A percentile compares a stretch with the other conserved stretches of the same genome.
Evolutionary conservation across 2,329 filamentous ascomycete genomes (phyloP).

Genomic region (Penicillium psychrosexuale): DNA sequence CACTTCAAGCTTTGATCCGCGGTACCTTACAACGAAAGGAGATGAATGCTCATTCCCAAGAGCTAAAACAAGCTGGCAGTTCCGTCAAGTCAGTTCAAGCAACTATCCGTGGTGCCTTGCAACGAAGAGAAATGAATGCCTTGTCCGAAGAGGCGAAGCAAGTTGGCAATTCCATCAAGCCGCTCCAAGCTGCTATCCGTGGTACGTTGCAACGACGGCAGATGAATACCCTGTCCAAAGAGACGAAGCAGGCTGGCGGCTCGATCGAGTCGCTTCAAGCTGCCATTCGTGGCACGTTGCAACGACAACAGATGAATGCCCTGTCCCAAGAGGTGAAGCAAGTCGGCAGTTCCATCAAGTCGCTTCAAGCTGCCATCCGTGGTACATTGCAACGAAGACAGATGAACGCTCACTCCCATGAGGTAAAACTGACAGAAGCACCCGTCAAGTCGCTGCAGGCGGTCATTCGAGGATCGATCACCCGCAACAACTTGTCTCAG

Average conservation of each 20-base stretch:
- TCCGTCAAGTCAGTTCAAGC: conserved; percentile 53
- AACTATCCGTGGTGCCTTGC: conserved; percentile 63
- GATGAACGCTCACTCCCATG: conserved; percentile 15
- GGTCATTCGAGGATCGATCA: conserved; percentile 57
- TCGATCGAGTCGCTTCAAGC: too few relatives aligned
- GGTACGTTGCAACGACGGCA: conserved; percentile 61
- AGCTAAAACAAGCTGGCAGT: conserved; percentile 51
- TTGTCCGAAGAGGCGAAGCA: conserved; percentile 41
- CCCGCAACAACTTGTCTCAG: conserved; percentile 28
- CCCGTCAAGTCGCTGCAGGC: conserved; percentile 54
- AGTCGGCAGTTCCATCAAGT: conserved; percentile 47
- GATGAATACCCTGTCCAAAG: conserved; percentile 12
- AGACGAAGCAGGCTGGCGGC: too few relatives aligned
- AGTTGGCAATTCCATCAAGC: conserved; percentile 46
- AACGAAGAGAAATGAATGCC: conserved; percentile 48
- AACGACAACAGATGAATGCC: conserved; percentile 47
- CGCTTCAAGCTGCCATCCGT: conserved; percentile 62
- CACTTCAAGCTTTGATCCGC: conserved; percentile 65
- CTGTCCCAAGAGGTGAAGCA: conserved; percentile 41
- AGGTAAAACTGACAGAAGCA: conserved; percentile 52
- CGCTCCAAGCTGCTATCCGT: conserved; percentile 62
- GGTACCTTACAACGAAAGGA: conserved; percentile 61
- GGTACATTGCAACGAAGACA: conserved; percentile 62
- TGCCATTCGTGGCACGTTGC: conserved; percentile 59
- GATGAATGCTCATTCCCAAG: conserved; percentile 27